These are phyloP conservation scores for Toxicodendron radicans DNA, from an alignment of 345 rosid species.

Conservation along the genomic window DNA sequence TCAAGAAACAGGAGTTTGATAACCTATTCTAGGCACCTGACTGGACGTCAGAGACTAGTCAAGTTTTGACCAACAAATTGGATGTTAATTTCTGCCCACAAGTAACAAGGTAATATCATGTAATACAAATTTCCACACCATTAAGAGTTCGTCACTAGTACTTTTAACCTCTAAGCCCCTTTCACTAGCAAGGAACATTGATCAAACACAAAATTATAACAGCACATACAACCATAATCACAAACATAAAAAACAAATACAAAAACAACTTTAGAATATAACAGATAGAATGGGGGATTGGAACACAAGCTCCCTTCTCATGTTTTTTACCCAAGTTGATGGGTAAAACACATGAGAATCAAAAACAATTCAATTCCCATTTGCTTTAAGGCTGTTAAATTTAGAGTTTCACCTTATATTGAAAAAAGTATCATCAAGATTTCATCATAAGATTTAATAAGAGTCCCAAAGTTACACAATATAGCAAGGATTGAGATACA, in stretches of 20 bases:
- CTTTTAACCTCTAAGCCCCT: no score
- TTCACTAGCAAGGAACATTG: no score
- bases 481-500: not conserved
- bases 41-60: not conserved
- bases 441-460: not conserved
- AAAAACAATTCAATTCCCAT: conserved; percentile 1
- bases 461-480: not conserved
- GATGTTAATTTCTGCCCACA: not conserved
- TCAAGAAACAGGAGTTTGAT: not conserved
- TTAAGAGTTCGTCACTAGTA: no score
- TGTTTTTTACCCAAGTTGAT: no score
- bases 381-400: not conserved
- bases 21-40: not conserved
- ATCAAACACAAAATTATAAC: no score
- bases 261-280: no score
- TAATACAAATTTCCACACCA: no score
- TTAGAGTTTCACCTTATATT: not conserved
- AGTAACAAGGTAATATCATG: not conserved
- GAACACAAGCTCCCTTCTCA: no score
- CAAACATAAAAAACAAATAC: no score
- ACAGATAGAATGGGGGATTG: no score
- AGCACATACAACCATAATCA: no score
- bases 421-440: not conserved
- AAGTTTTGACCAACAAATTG: not conserved
- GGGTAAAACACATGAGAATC: not conserved